Base-by-base conservation (phyloP, 768 basidiomycete species). In the Kwoniella pini region DNA sequence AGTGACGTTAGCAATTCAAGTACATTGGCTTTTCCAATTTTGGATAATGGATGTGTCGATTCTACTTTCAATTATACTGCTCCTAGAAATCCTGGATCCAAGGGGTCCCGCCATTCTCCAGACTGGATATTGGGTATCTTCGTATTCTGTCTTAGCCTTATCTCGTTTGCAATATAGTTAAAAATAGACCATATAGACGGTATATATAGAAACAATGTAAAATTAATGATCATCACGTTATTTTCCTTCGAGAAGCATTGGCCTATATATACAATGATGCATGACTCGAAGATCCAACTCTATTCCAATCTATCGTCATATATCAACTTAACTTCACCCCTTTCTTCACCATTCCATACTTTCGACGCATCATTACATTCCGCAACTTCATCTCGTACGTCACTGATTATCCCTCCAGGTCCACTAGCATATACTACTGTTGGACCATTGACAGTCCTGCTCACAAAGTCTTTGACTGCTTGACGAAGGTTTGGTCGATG, bases 41-140 rank as follows among this genome's bases (percentile, higher is more conserved):
- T 74, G 4, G 30, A 58, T 13, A 63, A 71, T 53, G 76, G 74
- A 7, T 79, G 77, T 52, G 62, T 79, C 30, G 71, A 79, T 52
- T 39, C 71, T 6, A 38, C 53, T 2, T 76, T 62, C 66, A 64
- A 67, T 27, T 78, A 74, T 38, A 71, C 69, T 2, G 77, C 77
- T 6, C 77, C 77, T 0, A 44, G n/a, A 51, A 54, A 56, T 28
- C 60, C 60, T 11, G 54, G 60, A 11, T 59, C 57, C 7, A 36
- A 15, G 33, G 33, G 7, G 33, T 36, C 15, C 7, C 7, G 15
- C 33, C 15, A 15, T 36, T 36, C 33, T 36, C 15, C 33, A 36
- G 7, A 15, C 33, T 36, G 33, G 33, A 15, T 7, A 15, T 7
- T 15, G 7, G 33, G 33, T 7, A 36, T 36, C 15, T 36, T 36